Evolutionary conservation across 345 rosid genomes (phyloP).

Genomic region (Eucalyptus albens): DNA sequence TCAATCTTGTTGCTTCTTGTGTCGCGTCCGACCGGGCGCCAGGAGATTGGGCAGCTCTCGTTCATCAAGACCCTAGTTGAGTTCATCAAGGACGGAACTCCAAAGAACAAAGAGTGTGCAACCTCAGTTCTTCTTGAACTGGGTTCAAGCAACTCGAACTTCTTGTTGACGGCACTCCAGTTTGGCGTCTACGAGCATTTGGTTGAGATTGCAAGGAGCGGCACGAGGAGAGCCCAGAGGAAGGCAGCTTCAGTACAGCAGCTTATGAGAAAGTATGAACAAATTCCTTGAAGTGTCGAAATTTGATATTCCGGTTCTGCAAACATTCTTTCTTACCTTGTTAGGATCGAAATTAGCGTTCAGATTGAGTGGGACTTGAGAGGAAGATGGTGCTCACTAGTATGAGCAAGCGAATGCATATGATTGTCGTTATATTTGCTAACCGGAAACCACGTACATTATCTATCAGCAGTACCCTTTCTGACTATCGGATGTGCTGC

Average conservation of each 20-base stretch:
- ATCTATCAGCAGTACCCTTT: background rate
- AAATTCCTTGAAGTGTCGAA: constrained; percentile 35
- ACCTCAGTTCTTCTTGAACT: constrained; percentile 54
- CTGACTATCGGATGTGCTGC: background rate
- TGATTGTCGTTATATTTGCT: background rate
- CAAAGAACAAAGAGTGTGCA: constrained; percentile 62
- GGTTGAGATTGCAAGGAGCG: constrained; percentile 25
- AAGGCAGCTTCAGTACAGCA: constrained; percentile 70
- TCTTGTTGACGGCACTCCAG: constrained; percentile 64
- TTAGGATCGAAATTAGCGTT: background rate
- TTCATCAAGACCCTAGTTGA: constrained; percentile 55
- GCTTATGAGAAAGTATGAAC: constrained; percentile 55
- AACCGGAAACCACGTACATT: background rate
- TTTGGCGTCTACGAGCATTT: constrained; percentile 61
- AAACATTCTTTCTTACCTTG: background rate
- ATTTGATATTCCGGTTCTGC: background rate
- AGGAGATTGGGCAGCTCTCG: constrained; percentile 44
- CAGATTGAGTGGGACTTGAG: background rate
- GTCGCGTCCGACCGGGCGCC: constrained; percentile 51
- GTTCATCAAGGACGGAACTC: constrained; percentile 49
- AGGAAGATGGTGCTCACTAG: background rate
- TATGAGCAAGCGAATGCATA: background rate
- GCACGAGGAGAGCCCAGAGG: constrained; percentile 73
- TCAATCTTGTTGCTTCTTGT: constrained; percentile 59
- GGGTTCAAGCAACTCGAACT: constrained; percentile 43